Evolutionary conservation across 768 basidiomycete species (phyloP).

Genomic region (Termitomyces sp.): DNA sequence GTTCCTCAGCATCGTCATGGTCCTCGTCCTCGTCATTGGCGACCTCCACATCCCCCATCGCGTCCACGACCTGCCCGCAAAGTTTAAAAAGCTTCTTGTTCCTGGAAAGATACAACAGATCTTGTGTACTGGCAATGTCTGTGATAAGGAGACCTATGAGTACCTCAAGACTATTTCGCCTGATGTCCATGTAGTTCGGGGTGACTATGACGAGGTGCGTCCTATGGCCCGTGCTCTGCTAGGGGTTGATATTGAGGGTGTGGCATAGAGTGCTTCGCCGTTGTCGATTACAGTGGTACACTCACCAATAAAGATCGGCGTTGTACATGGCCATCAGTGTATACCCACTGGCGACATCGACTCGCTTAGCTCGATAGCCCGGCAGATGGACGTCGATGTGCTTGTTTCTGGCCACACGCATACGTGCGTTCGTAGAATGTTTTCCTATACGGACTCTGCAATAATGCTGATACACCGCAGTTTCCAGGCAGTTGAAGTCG

Average conservation of each 20-base stretch:
- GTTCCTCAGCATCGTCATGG: slow-evolving; percentile 43
- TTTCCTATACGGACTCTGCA: neutral
- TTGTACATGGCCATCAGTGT: slow-evolving; percentile 92
- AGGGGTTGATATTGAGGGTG: neutral
- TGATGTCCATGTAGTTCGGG: slow-evolving; percentile 87
- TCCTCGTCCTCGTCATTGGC: slow-evolving; percentile 93
- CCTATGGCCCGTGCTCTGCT: neutral
- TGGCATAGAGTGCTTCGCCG: slow-evolving; percentile 62
- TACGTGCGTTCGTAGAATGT: slow-evolving; percentile 47
- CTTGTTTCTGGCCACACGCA: slow-evolving; percentile 93
- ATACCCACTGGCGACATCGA: slow-evolving; percentile 91
- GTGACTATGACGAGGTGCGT: slow-evolving; percentile 92
- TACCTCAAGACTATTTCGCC: slow-evolving; percentile 92
- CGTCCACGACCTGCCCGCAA: slow-evolving; percentile 84
- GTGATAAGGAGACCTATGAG: slow-evolving; percentile 96
- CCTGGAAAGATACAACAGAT: slow-evolving; percentile 98
- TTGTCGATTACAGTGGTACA: slow-evolving; percentile 77
- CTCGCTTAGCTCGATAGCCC: slow-evolving; percentile 78
- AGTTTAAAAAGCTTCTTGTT: slow-evolving; percentile 95
- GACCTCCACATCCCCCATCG: slow-evolving; percentile 96
- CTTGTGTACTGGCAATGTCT: slow-evolving; percentile 94
- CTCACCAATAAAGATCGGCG: slow-evolving; percentile 82
- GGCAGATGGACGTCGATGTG: slow-evolving; percentile 98
- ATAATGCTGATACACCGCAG: slow-evolving; percentile 30
- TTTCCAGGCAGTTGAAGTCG: slow-evolving; percentile 92